phyloP scores from a whole-genome alignment of 2,329 filamentous ascomycete genomes.

The Pseudogymnoascus verrucosus region DNA sequence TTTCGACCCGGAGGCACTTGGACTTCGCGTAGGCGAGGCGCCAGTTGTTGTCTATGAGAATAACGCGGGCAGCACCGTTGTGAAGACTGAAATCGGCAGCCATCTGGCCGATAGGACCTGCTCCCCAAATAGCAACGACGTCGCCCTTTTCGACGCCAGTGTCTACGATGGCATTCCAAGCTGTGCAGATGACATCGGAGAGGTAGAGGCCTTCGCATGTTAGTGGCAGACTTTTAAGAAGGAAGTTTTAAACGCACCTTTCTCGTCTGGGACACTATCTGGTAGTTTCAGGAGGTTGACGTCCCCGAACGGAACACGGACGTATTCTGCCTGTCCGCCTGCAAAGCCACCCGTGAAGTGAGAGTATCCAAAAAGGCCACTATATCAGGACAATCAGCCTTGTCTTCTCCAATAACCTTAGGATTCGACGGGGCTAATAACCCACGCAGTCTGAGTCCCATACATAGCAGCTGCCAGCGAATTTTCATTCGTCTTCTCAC shows the following conservation, averaged over 20 bases:
- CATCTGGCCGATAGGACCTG: conserved; percentile 59
- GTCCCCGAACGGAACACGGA: conserved; percentile 57
- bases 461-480: conserved; percentile 55
- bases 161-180: conserved; percentile 57
- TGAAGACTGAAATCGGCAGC: conserved; percentile 47
- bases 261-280: conserved; percentile 59
- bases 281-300: conserved; percentile 56
- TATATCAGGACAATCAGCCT: not conserved
- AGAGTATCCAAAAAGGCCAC: conserved; percentile 47
- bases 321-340: conserved; percentile 59
- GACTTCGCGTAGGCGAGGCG: conserved; percentile 50
- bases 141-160: conserved; percentile 56
- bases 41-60: conserved; percentile 49
- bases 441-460: conserved; percentile 28
- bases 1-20: conserved; percentile 57
- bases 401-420: conserved; percentile 19
- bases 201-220: conserved; percentile 43
- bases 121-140: conserved; percentile 57
- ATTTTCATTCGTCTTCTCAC: conserved; percentile 50
- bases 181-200: conserved; percentile 54
- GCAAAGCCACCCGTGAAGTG: conserved; percentile 60
- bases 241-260: conserved; percentile 24
- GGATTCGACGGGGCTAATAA: conserved; percentile 33
- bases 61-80: conserved; percentile 53
- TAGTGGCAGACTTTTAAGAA: not conserved